Evolutionary conservation across 169 alveolate species (phyloP), one percentile per base, ranked within the genome.

Genomic region (Cryptosporidium canis): DNA sequence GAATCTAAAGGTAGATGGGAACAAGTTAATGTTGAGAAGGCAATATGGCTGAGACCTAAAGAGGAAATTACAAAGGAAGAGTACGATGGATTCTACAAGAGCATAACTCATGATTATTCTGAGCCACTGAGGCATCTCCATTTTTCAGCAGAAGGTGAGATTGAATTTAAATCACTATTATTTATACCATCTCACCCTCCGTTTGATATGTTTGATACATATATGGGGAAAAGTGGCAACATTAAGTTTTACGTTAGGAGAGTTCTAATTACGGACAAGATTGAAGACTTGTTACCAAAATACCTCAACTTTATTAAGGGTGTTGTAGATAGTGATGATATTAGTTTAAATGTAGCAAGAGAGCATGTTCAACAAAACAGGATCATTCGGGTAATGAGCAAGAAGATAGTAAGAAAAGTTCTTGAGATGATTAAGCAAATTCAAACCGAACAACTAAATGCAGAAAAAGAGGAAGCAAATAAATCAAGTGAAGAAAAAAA

Each of bases 141-240:
- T 92, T 98, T 98, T 94, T 94, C 97, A 45, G 99, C 99, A n/a
- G 99, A 99, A 92, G 99, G 99, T 31, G 99, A 99, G 91, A 96
- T 98, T 16, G 99, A 97, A 64, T 99, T 98, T 96, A 97, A 97
- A 92, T 95, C 99, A 51, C 93, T 98, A 16, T 93, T 98, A 66
- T 98, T 92, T 95, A 94, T 97, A 43, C 99, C 99, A 2, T 93
- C 95, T 47, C 92, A 95, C 85, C 97, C 98, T 33, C 98, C 98
- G 18, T 91, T 94, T 53, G 98, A 96, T 91, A 90, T 96, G 92
- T 97, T 95, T 91, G 97, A 96, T 90, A 96, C 96, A 91, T 96
- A 96, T 93, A 77, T 77, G 87, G 87, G 87, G 4, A 77, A 55
- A 39, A 58, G 66, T 8, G 87, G 87, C n/a, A 77, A 77, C 45